Base-by-base conservation (phyloP, 345 rosid genomes). In the Acer campestre region DNA sequence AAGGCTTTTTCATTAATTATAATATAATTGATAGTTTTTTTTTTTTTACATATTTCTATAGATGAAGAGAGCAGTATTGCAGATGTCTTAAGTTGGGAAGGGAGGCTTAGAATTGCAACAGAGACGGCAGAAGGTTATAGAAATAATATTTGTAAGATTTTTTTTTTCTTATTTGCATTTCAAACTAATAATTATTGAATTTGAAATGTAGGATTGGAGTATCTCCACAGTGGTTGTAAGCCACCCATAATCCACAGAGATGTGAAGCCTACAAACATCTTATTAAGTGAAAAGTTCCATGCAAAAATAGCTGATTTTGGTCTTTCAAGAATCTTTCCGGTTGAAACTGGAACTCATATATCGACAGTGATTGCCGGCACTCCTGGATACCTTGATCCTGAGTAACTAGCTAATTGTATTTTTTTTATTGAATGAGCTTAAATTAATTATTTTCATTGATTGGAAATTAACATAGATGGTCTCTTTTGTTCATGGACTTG, bases 291-390 rank as follows among this genome's bases (percentile, higher is more conserved):
- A 1, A 66, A 67, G 23, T 59, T 79, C 48, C 81, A 62, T 7
- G 62, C 90, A 6, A 90, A 88, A 20, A 72, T 89, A 62, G 85
- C 90, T 0, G 93, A 90, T 77, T 89, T 90, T 73, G 94, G 94
- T 11, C 77, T 87, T 7, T 87, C 93, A 7, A 88, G 75, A 77
- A 35, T 76, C 69, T 73, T 75, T 49, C 84, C 81, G 7, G 70
- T 73, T 9, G 90, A 79, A 46, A 82, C 71, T 7, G 78, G 65
- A 10, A 67, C 79, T 71, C 75, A 85, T 73, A 82, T 83, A 18
- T 83, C 88, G 7, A 84, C 91, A 29, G 4, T 35, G 5, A 77
- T 82, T 63, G 84, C 85, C 20, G 90, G 92, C 31, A 90, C 92
- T 2, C 71, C 83, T 42, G 91, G 90, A 7, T 85, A 87, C 61